Base-by-base conservation (phyloP, 768 basidiomycete genomes). In the Naganishia antarctica region DNA sequence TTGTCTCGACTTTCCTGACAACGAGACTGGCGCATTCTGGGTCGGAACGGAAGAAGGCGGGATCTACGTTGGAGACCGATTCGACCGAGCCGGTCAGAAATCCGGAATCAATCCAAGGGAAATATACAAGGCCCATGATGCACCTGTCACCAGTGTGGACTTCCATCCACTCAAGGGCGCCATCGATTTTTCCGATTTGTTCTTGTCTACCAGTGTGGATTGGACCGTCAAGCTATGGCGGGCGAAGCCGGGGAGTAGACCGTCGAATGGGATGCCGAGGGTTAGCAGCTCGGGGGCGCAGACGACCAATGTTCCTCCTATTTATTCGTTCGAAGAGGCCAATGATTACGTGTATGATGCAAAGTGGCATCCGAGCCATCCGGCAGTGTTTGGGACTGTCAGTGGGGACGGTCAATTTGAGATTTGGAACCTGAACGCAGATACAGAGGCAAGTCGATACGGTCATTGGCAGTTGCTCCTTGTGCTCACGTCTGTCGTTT, bases 181-280 rank as follows among this genome's bases (percentile, higher is more conserved):
- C 4, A 87, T 99, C 50, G 96, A 98, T 75, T 93, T 98, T 78
- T 89, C 87, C 4, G 96, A 99, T 76, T 79, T 98, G 66, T 98
- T 98, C 82, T 79, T 99, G 66, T 91, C 90, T 16, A 83, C 87
- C 68, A 90, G 89, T 12, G 92, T 90, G 37, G 96, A 99, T 76
- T 99, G 96, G 96, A 98, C 94, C 11, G 89, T 96, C 72, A 97
- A 98, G 78, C 80, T 99, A 1, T 99, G 96, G 96, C 82, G 91
- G 44, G 84, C 90, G 8, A 90, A 86, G 60, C 63, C 67, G 15
- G 40, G 50, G 9, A 63, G 49, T 43, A 67, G 68, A 48, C n/a
- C 66, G 2, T 60, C 59, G 4, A 61, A 47, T 23, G 65, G 64
- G 12, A 32, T 59, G 31, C 41, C 57, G 12, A 48, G n/a, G 45